Evolutionary conservation across 495 filamentous ascomycete species (phyloP), one percentile per base, ranked within the genome.

Genomic region (Penicillium riverlandense): DNA sequence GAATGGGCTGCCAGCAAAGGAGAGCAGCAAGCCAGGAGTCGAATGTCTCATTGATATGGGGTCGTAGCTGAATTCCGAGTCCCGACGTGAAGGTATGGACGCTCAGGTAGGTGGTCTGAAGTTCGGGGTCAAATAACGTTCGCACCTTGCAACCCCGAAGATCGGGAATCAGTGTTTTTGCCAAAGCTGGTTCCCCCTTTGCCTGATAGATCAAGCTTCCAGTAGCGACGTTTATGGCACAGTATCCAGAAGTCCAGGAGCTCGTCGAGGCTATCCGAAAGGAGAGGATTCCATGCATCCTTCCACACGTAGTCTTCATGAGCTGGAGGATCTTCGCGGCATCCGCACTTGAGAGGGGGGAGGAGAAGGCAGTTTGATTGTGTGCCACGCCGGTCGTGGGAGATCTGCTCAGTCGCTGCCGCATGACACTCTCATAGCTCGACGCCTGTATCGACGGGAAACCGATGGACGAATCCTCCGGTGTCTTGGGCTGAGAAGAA

Each of bases 1-100:
- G 81, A 48, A 92, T 80, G 11, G 91, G 88, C 59, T 94, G 89
- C 92, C 92, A 98, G 54, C 88, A 95, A 4, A 97, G 73, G 38
- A 98, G 63, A 12, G 91, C 91, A 13, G 92, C 90, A 34, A 95
- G 82, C 92, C 92, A 98, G 7, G 83, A 78, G 49, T 96, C 88
- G 50, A 88, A 83, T 29, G 95, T 88, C 35, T 85, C 79, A 41
- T 76, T 71, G 5, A 80, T 78, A 48, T 83, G 70, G 8, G 92
- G 90, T 35, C 84, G 77, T 35, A 98, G 63, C 53, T 87, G 77
- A 29, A 96, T 72, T 29, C 84, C 80, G 12, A 85, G 67, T 12
- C 77, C 83, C 14, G 79, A 79, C 7, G 83, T 79, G 33, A 78
- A 79, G 14, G 82, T 83, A 15, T 76, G 74, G n/a, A 98, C 76